These are phyloP conservation scores for Suillus decipiens DNA, from an alignment of 768 basidiomycete genomes.

Conservation along the genomic window DNA sequence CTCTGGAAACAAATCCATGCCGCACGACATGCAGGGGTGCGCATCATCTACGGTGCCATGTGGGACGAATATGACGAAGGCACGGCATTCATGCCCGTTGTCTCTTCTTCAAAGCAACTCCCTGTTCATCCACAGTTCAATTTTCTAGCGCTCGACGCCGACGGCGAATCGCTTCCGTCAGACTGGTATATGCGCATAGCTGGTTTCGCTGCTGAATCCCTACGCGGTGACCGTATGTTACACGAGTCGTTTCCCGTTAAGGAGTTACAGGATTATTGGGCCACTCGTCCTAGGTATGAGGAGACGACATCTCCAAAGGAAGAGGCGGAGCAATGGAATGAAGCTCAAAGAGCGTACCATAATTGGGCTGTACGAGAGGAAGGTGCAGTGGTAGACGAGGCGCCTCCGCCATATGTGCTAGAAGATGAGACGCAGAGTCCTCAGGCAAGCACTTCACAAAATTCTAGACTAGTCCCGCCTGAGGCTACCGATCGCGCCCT, in stretches of 20 bases:
- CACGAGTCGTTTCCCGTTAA: background rate
- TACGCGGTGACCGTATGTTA: background rate
- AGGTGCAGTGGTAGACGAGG: background rate
- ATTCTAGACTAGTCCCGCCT: background rate
- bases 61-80: background rate
- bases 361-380: background rate
- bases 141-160: background rate
- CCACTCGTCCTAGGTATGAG: background rate
- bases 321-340: background rate
- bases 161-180: background rate
- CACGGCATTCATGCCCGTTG: background rate
- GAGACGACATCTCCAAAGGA: background rate
- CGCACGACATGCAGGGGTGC: background rate
- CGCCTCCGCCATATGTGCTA: background rate
- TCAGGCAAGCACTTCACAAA: background rate
- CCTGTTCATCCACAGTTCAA: background rate
- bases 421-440: background rate
- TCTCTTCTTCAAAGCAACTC: background rate
- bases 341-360: background rate
- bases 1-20: background rate
- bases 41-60: background rate
- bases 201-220: background rate
- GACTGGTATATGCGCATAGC: conserved; percentile 1
- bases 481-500: background rate
- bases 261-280: conserved; percentile 1